Evolutionary conservation across 306 rosid species (phyloP), one percentile per base, ranked within the genome.

Genomic region (Sophora flavescens): DNA sequence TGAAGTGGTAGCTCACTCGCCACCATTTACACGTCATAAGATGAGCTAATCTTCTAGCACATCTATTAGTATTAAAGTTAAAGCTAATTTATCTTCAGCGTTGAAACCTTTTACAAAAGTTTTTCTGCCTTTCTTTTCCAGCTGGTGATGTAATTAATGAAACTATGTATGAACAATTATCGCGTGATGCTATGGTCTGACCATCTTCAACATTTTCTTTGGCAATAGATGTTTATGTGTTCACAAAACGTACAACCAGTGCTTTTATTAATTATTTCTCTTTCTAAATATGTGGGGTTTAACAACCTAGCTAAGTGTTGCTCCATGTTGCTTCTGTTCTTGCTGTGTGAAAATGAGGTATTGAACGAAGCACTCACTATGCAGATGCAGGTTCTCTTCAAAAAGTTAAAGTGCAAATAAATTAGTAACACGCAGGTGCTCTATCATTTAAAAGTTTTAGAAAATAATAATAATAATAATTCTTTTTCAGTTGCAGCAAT

Each of bases 331-430:
- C 57, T 47, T 17, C 17, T 32, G 26, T 63, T 51, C 12, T 53
- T 35, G 71, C 47, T 52, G 32, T 50, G 53, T 63, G 63, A 63
- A 36, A 35, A 63, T 13, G 63, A 62, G 63, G 30, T 0, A 45
- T 22, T 47, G 14, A 74, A 39, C 17, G 33, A 65, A 52, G 60
- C 59, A 41, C 9, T 28, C 59, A 41, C 9, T 28, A 16, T 54
- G 44, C 78, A 42, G n/a, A 45, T 15, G 77, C 32, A 26, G 72
- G 68, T 18, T 54, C 69, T 18, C 22, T 30, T 15, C 36, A 64
- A 81, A 73, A 82, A 80, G 86, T 86, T 79, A 73, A 82, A 80
- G 87, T 86, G 86, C 80, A 60, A 64, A 84, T 81, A 84, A 78
- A 83, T 67, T 75, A 87, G 6, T 48, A 3, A 59, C 70, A 18